Percentiles rank a stretch among this genome's conserved stretches.
Evolutionary conservation across 2,329 filamentous ascomycete species (phyloP).

Genomic region (Trichoderma atroviride): DNA sequence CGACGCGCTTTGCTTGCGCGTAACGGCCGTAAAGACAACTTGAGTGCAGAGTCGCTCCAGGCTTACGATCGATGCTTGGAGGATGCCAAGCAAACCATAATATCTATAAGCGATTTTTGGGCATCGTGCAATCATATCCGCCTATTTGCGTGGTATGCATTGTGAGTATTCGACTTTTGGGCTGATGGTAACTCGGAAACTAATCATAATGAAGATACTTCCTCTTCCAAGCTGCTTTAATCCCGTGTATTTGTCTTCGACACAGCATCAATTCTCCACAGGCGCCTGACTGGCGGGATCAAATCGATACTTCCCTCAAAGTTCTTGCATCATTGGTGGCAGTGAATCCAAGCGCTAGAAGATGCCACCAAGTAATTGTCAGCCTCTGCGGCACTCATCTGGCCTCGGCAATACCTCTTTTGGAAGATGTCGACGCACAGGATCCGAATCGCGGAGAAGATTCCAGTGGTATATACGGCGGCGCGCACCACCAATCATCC

Average conservation of each 20-base stretch:
- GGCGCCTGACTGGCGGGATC: slow-evolving; percentile 45
- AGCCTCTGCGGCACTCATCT: slow-evolving; percentile 46
- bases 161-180: slow-evolving; percentile 33
- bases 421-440: not conserved
- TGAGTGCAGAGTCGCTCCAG: slow-evolving; percentile 29
- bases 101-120: slow-evolving; percentile 45
- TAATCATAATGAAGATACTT: slow-evolving; percentile 44
- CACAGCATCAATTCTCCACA: slow-evolving; percentile 44
- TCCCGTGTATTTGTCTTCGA: slow-evolving; percentile 51
- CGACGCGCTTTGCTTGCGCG: slow-evolving; percentile 37
- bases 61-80: slow-evolving; percentile 41
- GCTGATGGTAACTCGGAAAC: not conserved
- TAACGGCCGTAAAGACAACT: slow-evolving; percentile 28
- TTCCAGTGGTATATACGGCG: not conserved
- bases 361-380: slow-evolving; percentile 47
- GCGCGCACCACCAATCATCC: not conserved
- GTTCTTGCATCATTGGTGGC: slow-evolving; percentile 42
- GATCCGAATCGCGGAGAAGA: not conserved
- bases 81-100: slow-evolving; percentile 46
- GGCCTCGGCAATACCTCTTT: slow-evolving; percentile 25
- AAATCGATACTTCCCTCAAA: slow-evolving; percentile 43
- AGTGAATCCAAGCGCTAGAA: slow-evolving; percentile 45
- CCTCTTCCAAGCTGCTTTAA: slow-evolving; percentile 52
- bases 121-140: slow-evolving; percentile 41
- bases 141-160: slow-evolving; percentile 48